Percentiles rank a stretch among this genome's conserved stretches.
phyloP scores from a whole-genome alignment of 2,329 filamentous ascomycete genomes.

The Raffaelea deltoideospora region DNA sequence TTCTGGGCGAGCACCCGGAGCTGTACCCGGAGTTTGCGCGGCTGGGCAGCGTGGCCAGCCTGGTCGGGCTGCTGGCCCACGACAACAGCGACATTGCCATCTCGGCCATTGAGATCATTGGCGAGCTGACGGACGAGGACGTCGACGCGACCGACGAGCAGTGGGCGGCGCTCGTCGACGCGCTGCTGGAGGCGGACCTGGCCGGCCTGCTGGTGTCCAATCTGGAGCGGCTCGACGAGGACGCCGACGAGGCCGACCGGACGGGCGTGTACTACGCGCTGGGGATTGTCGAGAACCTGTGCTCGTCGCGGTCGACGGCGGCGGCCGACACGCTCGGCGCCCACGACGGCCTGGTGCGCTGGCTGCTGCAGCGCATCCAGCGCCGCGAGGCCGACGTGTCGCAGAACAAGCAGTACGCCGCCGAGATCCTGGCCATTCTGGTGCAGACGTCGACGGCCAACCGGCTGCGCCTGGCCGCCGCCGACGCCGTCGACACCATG shows the following conservation, averaged over 20 bases:
- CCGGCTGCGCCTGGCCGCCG: constrained; percentile 41
- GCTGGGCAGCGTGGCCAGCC: constrained; percentile 53
- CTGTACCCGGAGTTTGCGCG: constrained; percentile 70
- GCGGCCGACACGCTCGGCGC: constrained; percentile 58
- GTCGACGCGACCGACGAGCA: constrained; percentile 66
- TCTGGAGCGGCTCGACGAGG: constrained; percentile 65
- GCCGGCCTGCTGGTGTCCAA: constrained; percentile 63
- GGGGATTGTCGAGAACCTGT: constrained; percentile 70
- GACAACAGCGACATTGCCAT: constrained; percentile 97
- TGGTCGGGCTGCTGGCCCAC: constrained; percentile 75
- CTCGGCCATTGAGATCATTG: constrained; percentile 74
- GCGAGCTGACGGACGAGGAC: constrained; percentile 87
- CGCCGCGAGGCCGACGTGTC: constrained; percentile 27
- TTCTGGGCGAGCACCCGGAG: constrained; percentile 73
- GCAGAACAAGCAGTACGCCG: constrained; percentile 92
- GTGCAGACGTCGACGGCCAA: constrained; percentile 60
- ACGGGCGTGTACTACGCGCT: constrained; percentile 79
- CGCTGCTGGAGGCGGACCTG: constrained; percentile 52
- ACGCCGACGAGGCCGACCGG: constrained; percentile 52
- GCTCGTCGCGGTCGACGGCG: constrained; percentile 44
- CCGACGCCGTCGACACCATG: constrained; percentile 63
- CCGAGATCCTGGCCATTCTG: constrained; percentile 81
- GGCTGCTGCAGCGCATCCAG: constrained; percentile 51
- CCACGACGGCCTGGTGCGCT: constrained; percentile 51
- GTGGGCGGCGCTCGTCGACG: constrained; percentile 63